phyloP scores from a whole-genome alignment of 2,329 filamentous ascomycete genomes.

The Colletotrichum spinosum region DNA sequence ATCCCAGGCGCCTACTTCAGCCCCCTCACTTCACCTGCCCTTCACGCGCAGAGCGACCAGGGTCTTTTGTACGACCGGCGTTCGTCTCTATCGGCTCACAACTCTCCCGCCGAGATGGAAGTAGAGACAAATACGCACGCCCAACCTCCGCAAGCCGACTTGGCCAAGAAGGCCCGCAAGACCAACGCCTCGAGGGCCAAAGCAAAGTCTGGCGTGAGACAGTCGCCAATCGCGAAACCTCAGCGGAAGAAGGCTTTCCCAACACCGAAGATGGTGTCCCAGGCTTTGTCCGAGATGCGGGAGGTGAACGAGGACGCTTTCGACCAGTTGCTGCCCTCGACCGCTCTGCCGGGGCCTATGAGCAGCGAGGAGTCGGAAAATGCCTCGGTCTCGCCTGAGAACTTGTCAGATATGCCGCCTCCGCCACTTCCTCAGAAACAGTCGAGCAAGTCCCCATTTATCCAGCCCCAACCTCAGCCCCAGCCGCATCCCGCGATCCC shows the following conservation, averaged over 20 bases:
- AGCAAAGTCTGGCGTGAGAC: slow-evolving; percentile 67
- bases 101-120: slow-evolving; percentile 70
- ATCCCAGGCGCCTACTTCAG: slow-evolving; percentile 83
- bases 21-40: slow-evolving; percentile 82
- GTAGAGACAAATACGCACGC: slow-evolving; percentile 54
- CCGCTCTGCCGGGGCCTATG: slow-evolving; percentile 33
- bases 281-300: slow-evolving; percentile 65
- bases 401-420: slow-evolving; percentile 74
- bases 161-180: slow-evolving; percentile 65
- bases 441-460: slow-evolving; percentile 74
- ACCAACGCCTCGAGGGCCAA: slow-evolving; percentile 64
- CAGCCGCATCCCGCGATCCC: slow-evolving; percentile 40
- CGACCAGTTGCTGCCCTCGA: slow-evolving; percentile 38
- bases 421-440: slow-evolving; percentile 75
- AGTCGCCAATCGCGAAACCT: slow-evolving; percentile 80
- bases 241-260: slow-evolving; percentile 65
- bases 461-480: slow-evolving; percentile 63
- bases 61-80: slow-evolving; percentile 58
- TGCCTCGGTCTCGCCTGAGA: slow-evolving; percentile 73
- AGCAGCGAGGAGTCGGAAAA: slow-evolving; percentile 72
- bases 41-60: slow-evolving; percentile 76
- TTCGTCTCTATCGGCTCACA: slow-evolving; percentile 56
- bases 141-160: slow-evolving; percentile 57
- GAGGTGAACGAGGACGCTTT: slow-evolving; percentile 54
- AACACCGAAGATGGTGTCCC: slow-evolving; percentile 67